Percentiles rank a stretch among this genome's conserved stretches.
Conservation (phyloP, 2,329 filamentous ascomycete genomes). For the Venturiaceae sp. region DNA sequence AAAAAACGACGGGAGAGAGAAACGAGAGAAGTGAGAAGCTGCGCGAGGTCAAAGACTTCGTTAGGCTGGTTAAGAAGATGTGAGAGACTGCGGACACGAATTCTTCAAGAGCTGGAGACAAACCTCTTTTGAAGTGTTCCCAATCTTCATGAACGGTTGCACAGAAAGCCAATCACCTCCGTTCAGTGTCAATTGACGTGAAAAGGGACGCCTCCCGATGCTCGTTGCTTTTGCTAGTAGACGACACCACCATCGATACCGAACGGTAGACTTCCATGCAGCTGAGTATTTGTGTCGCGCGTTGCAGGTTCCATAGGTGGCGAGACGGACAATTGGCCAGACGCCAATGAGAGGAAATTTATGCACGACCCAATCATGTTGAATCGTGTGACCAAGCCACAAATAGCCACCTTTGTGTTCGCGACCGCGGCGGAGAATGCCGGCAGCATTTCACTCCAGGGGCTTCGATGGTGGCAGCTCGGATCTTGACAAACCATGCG, state of each 20-base stretch:
- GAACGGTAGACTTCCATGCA: neutral
- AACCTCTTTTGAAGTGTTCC: neutral
- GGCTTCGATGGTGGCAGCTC: neutral
- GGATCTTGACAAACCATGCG: too few relatives aligned
- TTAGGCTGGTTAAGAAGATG: neutral
- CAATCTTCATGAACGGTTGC: neutral
- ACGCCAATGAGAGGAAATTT: neutral
- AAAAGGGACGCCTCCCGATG: neutral
- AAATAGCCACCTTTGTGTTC: neutral
- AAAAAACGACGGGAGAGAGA: neutral
- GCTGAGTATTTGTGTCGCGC: neutral
- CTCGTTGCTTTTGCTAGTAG: neutral
- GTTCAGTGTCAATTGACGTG: neutral
- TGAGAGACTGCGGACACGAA: too few relatives aligned
- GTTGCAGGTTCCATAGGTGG: neutral
- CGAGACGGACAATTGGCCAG: neutral
- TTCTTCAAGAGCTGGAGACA: neutral
- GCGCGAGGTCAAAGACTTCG: neutral
- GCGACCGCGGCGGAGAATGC: neutral
- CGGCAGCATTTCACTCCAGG: neutral
- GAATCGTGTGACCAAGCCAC: neutral
- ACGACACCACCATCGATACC: neutral
- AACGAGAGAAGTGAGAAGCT: neutral
- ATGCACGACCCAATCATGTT: neutral
- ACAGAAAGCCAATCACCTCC: neutral